Base-by-base conservation (phyloP, 805 yeast species). In the Wickerhamiella shivajii region DNA sequence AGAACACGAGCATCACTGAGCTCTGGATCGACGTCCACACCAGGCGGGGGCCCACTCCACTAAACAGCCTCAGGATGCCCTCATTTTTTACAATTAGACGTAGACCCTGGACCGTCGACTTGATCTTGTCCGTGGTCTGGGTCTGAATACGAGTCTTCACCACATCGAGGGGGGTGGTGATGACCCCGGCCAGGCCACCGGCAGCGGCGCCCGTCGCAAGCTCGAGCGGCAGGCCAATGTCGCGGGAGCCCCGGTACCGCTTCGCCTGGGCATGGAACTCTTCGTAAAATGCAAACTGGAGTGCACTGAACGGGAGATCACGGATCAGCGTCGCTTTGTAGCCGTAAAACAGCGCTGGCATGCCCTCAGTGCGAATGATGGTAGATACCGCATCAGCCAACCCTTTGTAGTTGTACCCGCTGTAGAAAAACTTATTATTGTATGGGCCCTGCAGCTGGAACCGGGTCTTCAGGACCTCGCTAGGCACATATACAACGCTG, bases 1-100 rank as follows among this genome's bases (percentile, higher is more conserved):
- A 90, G 24, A 85, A 60, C 42, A 87, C 61, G 35, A 90, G 64
- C 97, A 90, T 87, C 30, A 90, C 77, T 44, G 93, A 79, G 54
- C 94, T 80, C 55, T 90, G 99, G 13, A 85, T 62, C 42, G 93
- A 79, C 0, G 97, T 87, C 99, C 99, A 90, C 4, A 90, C 77
- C 44, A 84, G 74, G 42, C 99, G 66, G 1, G 99, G 98, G 0
- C 95, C 96, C 5, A 90, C 94, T 1, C 99, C 99, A 20, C 85
- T 71, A 55, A 90, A 87, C 24, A 83, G 61, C 0, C 94, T 94
- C 2, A 66, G 39, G 0, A 75, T 33, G 1, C 98, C 97, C 53
- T 90, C 95, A 17, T 66, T 59, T 34, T 55, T 65, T 50, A 76
- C 77, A 4, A 90, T 71, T 6, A 64, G 59, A 19, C 47, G 44